These are phyloP conservation scores for Solanum raphanifolium DNA, from an alignment of 257 asterid species.

Conservation along the genomic window DNA sequence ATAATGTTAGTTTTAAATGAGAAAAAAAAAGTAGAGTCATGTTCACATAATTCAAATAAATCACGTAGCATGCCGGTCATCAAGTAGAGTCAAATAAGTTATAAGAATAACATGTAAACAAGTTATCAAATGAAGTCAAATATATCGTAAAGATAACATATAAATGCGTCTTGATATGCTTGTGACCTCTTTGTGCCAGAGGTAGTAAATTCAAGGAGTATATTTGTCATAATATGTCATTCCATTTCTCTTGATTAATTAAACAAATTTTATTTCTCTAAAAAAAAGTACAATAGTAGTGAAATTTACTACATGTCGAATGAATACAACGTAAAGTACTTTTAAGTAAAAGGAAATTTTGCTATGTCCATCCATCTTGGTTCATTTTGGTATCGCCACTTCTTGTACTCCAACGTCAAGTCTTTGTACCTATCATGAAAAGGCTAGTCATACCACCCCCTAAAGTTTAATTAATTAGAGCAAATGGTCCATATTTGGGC, in stretches of 20 bases:
- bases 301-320: too few species aligned
- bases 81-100: neutral
- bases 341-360: neutral
- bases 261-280: neutral
- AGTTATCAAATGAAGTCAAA: neutral
- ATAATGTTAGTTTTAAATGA: neutral
- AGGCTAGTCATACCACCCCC: neutral
- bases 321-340: neutral
- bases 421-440: neutral
- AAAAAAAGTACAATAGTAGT: too few species aligned
- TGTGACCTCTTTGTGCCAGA: neutral
- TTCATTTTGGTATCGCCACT: neutral
- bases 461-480: too few species aligned
- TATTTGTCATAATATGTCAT: neutral
- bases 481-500: neutral
- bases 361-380: neutral
- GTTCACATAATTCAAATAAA: too few species aligned
- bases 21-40: neutral
- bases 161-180: neutral
- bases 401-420: too few species aligned
- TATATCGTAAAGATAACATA: too few species aligned
- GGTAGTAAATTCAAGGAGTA: neutral
- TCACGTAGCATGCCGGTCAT: neutral
- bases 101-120: too few species aligned
- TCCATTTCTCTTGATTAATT: neutral